Evolutionary conservation across 2,329 filamentous ascomycete species (phyloP).

Genomic region (Fusarium staphyleae): DNA sequence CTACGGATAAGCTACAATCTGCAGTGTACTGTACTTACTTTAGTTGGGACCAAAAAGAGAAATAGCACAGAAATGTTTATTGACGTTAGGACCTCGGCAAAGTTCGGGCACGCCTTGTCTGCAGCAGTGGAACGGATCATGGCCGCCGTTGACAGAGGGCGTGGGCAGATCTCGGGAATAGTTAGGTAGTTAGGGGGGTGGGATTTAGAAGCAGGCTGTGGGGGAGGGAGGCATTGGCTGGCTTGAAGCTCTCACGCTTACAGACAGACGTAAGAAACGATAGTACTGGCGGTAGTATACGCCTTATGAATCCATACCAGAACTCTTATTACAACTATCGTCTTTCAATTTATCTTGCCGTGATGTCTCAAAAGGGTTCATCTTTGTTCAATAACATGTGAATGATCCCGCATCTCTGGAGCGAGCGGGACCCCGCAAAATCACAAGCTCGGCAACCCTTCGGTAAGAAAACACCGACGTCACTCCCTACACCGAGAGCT

Average conservation of each 20-base stretch:
- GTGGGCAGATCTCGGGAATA: neutral
- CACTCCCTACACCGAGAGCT: conserved; percentile 29
- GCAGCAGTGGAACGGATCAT: conserved; percentile 11
- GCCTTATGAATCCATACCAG: too few relatives aligned
- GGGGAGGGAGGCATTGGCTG: conserved; percentile 23
- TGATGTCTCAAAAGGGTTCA: too few relatives aligned
- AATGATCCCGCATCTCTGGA: too few relatives aligned
- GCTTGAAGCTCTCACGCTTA: neutral
- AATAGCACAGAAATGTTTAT: conserved; percentile 1
- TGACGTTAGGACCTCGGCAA: conserved; percentile 31
- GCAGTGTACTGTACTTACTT: too few relatives aligned
- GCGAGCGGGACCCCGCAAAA: conserved; percentile 56
- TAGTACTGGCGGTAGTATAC: too few relatives aligned
- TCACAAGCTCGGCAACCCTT: conserved; percentile 64
- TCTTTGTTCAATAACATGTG: neutral
- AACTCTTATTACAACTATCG: too few relatives aligned
- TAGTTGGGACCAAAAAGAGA: neutral
- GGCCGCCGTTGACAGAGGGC: conserved; percentile 22
- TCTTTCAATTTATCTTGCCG: too few relatives aligned
- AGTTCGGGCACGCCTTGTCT: conserved; percentile 25
- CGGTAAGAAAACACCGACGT: conserved; percentile 51
- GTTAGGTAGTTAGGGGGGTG: too few relatives aligned
- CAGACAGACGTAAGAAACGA: neutral
- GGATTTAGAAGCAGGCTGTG: conserved; percentile 1
- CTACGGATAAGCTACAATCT: too few relatives aligned